Percentiles rank a stretch among this genome's conserved stretches.
These are phyloP conservation scores for Fomes fomentarius DNA, from an alignment of 1,284 basidiomycete species.

Conservation along the genomic window DNA sequence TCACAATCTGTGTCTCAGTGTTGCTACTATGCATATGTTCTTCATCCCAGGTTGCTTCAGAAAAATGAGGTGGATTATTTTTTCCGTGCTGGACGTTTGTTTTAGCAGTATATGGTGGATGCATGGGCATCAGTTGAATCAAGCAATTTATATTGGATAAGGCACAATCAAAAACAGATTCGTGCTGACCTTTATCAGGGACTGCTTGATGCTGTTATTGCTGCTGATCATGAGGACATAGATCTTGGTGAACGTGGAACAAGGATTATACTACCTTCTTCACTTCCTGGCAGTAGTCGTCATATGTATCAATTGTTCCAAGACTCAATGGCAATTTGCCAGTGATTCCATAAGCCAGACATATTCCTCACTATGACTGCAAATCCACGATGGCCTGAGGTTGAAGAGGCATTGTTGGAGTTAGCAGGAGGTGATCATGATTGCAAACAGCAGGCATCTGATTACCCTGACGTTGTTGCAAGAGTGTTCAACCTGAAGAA, in stretches of 20 bases:
- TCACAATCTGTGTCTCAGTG: slow-evolving; percentile 31
- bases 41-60: slow-evolving; percentile 31
- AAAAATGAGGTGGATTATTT: slow-evolving; percentile 32
- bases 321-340: slow-evolving; percentile 47
- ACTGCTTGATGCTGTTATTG: slow-evolving; percentile 37
- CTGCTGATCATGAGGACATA: slow-evolving; percentile 16
- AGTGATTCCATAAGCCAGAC: slow-evolving; percentile 35
- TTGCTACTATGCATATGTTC: slow-evolving; percentile 35
- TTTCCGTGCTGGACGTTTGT: slow-evolving; percentile 40
- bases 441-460: slow-evolving; percentile 38
- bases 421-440: background rate
- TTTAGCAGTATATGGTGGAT: slow-evolving; percentile 44
- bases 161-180: slow-evolving; percentile 40
- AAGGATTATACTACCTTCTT: slow-evolving; percentile 42
- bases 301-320: slow-evolving; percentile 47
- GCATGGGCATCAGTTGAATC: slow-evolving; percentile 34
- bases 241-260: slow-evolving; percentile 39
- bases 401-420: slow-evolving; percentile 37
- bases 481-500: slow-evolving; percentile 48
- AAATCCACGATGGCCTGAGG: slow-evolving; percentile 51
- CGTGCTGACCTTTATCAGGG: slow-evolving; percentile 41
- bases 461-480: slow-evolving; percentile 50
- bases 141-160: slow-evolving; percentile 29
- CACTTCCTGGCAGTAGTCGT: slow-evolving; percentile 39
- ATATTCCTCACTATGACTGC: slow-evolving; percentile 49